Base-by-base conservation (phyloP, 2,329 filamentous ascomycete genomes). In the Scytalidium sp. region DNA sequence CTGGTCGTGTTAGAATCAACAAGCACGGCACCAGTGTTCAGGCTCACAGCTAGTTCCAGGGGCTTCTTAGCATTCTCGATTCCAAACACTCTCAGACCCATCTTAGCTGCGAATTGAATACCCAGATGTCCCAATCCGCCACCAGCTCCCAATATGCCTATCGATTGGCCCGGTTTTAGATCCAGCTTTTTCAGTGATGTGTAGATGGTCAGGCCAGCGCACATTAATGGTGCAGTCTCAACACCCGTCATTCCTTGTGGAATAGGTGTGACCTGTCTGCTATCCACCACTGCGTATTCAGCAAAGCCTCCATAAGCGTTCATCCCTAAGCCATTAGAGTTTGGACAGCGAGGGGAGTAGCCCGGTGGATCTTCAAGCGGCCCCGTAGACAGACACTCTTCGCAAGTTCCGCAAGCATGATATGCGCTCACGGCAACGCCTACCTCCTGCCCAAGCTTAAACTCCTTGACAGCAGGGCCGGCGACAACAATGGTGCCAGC, bases 121-220 rank as follows among this genome's bases (percentile, higher is more conserved):
- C 76, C 81, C 3, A 85, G 64, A 67, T 85, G 80, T 22, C 84
- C 82, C 1, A 90, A 68, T 0, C 87, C 87, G 3, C 87, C 87
- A 2, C 70, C 71, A 8, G 90, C 74, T 3, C 87, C 87, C 5
- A 88, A 72, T 46, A 91, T 78, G 0, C 83, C 87, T 0, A 91
- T 84, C 1, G 68, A 39, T 0, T 84, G 81, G 0, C 87, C 87
- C 0, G 69, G 66, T 40, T 56, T 63, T 22, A 67, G 59, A 2
- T 65, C 69, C 19, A 80, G 75, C 23, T 83, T 77, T 48, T 78
- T 78, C 19, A 92, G 67, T 0, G 88, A 87, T 3, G 80, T 78
- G 62, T 80, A 92, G 0, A 86, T 79, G 0, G 88, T 92, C 49
- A 91, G 76, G 0, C 88, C 88, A 1, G 83, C 88, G 64, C 88